phyloP scores from a whole-genome alignment of 2,329 filamentous ascomycete genomes.

The Trichothecium roseum region DNA sequence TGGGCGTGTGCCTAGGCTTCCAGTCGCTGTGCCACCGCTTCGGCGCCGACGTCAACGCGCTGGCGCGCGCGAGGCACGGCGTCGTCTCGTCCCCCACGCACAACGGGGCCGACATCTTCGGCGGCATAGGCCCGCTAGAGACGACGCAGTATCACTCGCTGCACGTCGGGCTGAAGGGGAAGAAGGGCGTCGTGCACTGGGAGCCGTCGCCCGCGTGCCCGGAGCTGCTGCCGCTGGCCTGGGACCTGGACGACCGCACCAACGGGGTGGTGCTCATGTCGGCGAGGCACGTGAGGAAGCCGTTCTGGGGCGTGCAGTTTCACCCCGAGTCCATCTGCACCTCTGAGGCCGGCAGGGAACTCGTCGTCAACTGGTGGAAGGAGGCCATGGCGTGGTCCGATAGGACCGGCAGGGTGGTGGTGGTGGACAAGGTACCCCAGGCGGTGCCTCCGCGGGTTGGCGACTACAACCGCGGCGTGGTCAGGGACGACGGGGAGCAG shows the following conservation, averaged over 20 bases:
- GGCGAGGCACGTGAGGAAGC: conserved; percentile 54
- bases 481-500: conserved; percentile 3
- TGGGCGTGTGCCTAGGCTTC: conserved; percentile 85
- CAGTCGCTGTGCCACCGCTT: conserved; percentile 66
- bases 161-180: conserved; percentile 39
- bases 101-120: conserved; percentile 53
- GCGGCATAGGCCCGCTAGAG: conserved; percentile 38
- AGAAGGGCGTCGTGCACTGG: neutral
- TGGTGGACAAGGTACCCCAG: no score
- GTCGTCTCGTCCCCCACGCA: conserved; percentile 63
- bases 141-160: conserved; percentile 71
- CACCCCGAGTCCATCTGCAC: conserved; percentile 87
- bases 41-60: conserved; percentile 53
- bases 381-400: conserved; percentile 45
- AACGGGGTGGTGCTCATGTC: conserved; percentile 62
- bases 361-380: conserved; percentile 69
- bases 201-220: conserved; percentile 19
- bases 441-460: no score
- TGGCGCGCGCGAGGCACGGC: conserved; percentile 71
- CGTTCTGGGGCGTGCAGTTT: conserved; percentile 83
- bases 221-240: conserved; percentile 49
- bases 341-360: conserved; percentile 48
- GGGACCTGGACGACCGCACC: conserved; percentile 27
- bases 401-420: no score
- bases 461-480: conserved; percentile 3